Conservation (phyloP, 2,329 filamentous ascomycete species). For the Botrytis porri region DNA sequence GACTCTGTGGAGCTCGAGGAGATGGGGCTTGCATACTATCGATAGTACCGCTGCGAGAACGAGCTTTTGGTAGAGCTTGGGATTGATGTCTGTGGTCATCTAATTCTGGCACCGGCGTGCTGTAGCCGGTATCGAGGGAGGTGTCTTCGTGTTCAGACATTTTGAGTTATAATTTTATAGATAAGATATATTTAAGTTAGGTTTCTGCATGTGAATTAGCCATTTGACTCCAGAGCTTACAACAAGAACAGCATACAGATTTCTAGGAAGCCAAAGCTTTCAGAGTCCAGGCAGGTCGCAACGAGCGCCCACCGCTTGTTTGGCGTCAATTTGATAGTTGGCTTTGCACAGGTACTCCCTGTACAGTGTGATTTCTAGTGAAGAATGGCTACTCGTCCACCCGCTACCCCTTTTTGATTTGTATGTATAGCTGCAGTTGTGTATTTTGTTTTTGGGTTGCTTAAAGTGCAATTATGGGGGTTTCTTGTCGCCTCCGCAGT, state of each 20-base stretch:
- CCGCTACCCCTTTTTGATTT: constrained; percentile 24
- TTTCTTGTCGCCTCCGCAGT: constrained; percentile 93
- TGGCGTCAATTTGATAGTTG: constrained; percentile 50
- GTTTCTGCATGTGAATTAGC: constrained; percentile 23
- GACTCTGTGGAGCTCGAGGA: constrained; percentile 22
- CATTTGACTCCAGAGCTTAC: not conserved
- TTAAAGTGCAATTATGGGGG: constrained; percentile 77
- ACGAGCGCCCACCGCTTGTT: constrained; percentile 51
- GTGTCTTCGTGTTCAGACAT: constrained; percentile 68
- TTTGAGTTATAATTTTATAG: constrained; percentile 43
- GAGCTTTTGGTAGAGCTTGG: constrained; percentile 56
- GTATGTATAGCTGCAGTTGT: constrained; percentile 21
- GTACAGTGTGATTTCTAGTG: constrained; percentile 30
- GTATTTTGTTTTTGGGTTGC: constrained; percentile 12
- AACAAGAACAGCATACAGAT: constrained; percentile 5
- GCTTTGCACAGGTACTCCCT: constrained; percentile 39
- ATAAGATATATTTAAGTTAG: constrained; percentile 26
- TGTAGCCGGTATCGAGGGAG: constrained; percentile 60
- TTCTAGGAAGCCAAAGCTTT: constrained; percentile 26
- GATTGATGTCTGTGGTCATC: constrained; percentile 80
- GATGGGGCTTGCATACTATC: constrained; percentile 63
- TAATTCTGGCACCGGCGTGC: constrained; percentile 73
- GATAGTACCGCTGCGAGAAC: constrained; percentile 67
- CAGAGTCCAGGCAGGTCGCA: constrained; percentile 46
- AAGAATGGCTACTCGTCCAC: constrained; percentile 26